Evolutionary conservation across 257 asterid genomes (phyloP).

Genomic region (Striga asiatica): DNA sequence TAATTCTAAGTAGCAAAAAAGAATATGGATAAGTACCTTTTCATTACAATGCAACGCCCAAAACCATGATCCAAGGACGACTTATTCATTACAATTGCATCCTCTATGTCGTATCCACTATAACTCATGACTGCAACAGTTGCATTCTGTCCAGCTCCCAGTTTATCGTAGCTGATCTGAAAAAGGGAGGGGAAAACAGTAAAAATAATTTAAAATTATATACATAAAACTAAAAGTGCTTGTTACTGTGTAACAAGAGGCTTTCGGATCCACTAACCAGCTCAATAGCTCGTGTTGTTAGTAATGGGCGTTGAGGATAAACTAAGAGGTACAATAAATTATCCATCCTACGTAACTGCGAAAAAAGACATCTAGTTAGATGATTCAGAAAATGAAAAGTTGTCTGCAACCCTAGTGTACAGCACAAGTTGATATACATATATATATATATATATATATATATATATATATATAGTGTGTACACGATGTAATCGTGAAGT

Average conservation of each 20-base stretch:
- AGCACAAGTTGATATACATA: background rate
- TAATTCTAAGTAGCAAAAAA: background rate
- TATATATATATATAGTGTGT: too few species aligned
- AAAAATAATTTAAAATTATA: too few species aligned
- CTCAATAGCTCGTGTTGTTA: too few species aligned
- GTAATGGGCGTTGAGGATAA: conserved; percentile 82
- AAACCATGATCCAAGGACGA: conserved; percentile 97
- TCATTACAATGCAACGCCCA: conserved; percentile 93
- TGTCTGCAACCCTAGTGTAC: background rate
- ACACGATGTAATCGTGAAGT: too few species aligned
- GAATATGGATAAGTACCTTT: conserved; percentile 39
- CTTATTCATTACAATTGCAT: conserved; percentile 97
- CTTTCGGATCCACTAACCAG: too few species aligned
- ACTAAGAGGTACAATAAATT: conserved; percentile 75
- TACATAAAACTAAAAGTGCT: too few species aligned
- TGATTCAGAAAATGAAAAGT: background rate
- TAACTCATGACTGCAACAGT: conserved; percentile 96
- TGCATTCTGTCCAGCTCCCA: conserved; percentile 98
- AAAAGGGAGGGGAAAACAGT: too few species aligned
- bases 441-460: too few species aligned
- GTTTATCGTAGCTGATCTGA: conserved; percentile 72
- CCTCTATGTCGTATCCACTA: conserved; percentile 96
- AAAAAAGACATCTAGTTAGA: conserved; percentile 3
- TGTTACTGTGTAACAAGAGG: background rate
- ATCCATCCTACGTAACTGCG: conserved; percentile 79